A percentile compares a stretch with the other conserved stretches of the same genome.
These are phyloP conservation scores for Tephrocybe sp. DNA, from an alignment of 768 basidiomycete species.

Conservation along the genomic window DNA sequence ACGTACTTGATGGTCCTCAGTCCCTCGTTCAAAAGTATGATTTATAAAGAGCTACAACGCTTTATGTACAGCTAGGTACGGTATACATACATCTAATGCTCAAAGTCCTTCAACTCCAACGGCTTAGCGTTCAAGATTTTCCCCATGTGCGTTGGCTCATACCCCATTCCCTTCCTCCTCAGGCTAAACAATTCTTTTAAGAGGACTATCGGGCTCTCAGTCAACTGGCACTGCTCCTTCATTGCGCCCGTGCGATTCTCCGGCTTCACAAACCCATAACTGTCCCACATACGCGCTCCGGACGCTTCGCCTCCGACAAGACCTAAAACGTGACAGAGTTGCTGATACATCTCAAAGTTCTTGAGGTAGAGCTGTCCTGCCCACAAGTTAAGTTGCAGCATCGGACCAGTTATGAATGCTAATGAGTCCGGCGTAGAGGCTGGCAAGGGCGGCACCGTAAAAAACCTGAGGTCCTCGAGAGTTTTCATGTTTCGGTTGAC, in stretches of 20 bases:
- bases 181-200: slow-evolving; percentile 33
- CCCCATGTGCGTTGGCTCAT: slow-evolving; percentile 38
- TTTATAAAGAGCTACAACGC: too few species aligned
- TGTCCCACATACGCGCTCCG: slow-evolving; percentile 14
- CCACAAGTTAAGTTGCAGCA: slow-evolving; percentile 39
- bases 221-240: slow-evolving; percentile 25
- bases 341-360: slow-evolving; percentile 29
- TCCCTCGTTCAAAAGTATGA: too few species aligned
- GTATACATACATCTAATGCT: neutral
- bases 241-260: slow-evolving; percentile 17
- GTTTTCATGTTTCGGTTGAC: slow-evolving; percentile 30
- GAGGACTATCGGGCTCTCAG: slow-evolving; percentile 32
- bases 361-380: slow-evolving; percentile 45
- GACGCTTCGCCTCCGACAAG: slow-evolving; percentile 22
- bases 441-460: slow-evolving; percentile 26
- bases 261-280: slow-evolving; percentile 32
- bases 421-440: slow-evolving; percentile 15
- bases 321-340: slow-evolving; percentile 36
- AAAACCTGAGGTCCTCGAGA: slow-evolving; percentile 36
- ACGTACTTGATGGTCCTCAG: too few species aligned
- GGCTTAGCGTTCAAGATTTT: slow-evolving; percentile 31
- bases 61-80: too few species aligned
- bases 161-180: slow-evolving; percentile 39
- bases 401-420: slow-evolving; percentile 13
- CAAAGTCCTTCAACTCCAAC: slow-evolving; percentile 28